Percentiles rank a stretch among this genome's conserved stretches.
phyloP scores from a whole-genome alignment of 2,329 filamentous ascomycete genomes.

The Clonostachys rosea region DNA sequence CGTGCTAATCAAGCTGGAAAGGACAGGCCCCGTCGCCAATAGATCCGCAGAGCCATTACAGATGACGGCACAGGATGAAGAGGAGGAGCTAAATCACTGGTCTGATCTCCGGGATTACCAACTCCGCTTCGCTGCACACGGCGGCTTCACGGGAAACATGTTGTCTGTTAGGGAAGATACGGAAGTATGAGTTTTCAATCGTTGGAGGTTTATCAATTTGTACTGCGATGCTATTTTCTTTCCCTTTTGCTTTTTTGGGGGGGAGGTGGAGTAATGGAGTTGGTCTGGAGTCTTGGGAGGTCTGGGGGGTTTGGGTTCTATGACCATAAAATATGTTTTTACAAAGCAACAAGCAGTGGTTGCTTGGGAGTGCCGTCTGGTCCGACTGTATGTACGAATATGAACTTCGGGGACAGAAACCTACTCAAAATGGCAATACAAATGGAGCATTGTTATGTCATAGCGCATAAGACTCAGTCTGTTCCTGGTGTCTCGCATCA shows the following conservation, averaged over 20 bases:
- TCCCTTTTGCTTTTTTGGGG: too few species aligned
- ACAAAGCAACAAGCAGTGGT: too few species aligned
- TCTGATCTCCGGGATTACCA: constrained; percentile 77
- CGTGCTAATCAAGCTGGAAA: constrained; percentile 70
- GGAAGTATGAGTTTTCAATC: too few species aligned
- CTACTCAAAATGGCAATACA: neutral
- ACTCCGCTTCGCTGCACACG: constrained; percentile 52
- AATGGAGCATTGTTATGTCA: neutral
- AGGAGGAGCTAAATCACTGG: constrained; percentile 74
- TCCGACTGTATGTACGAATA: neutral
- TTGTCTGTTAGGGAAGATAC: neutral
- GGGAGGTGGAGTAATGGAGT: too few species aligned
- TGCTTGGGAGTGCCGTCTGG: too few species aligned
- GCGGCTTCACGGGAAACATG: constrained; percentile 38
- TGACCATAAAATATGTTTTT: too few species aligned
- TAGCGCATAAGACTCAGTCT: constrained; percentile 1
- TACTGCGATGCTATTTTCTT: too few species aligned
- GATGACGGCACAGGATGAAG: constrained; percentile 59
- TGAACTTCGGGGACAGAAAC: neutral
- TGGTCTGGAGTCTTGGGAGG: too few species aligned
- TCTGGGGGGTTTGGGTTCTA: too few species aligned
- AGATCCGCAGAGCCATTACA: constrained; percentile 16
- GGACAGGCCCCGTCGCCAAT: constrained; percentile 37
- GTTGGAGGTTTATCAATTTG: too few species aligned
- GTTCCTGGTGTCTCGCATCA: neutral